Percentiles rank a stretch among this genome's conserved stretches.
Conservation (phyloP, 345 rosid genomes). For the Pugionium cornutum region DNA sequence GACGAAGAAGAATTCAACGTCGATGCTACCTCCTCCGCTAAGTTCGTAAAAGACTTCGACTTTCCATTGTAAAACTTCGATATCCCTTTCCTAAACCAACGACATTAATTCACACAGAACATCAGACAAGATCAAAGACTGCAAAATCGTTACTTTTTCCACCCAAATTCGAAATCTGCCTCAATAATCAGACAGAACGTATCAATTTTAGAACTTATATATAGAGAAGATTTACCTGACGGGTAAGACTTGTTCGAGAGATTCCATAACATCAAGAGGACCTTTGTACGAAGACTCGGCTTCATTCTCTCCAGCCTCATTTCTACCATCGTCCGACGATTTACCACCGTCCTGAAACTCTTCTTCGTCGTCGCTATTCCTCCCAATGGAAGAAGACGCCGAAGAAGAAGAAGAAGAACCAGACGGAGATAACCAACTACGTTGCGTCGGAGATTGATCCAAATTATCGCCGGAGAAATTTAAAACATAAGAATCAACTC, state of each 20-base stretch:
- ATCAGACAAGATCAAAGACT: neutral
- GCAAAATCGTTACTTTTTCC: neutral
- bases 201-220: too few species aligned
- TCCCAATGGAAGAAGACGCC: constrained; percentile 45
- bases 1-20: constrained; percentile 48
- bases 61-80: constrained; percentile 81
- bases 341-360: constrained; percentile 29
- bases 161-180: neutral
- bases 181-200: neutral
- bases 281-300: constrained; percentile 62
- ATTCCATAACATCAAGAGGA: constrained; percentile 55
- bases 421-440: constrained; percentile 13
- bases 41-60: constrained; percentile 73
- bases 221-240: constrained; percentile 44
- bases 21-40: constrained; percentile 52
- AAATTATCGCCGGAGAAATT: constrained; percentile 22
- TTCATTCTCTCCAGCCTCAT: constrained; percentile 44
- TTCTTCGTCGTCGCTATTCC: constrained; percentile 48
- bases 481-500: constrained; percentile 38
- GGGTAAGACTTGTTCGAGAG: constrained; percentile 65
- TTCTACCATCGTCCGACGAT: too few species aligned
- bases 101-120: neutral
- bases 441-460: constrained; percentile 36
- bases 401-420: constrained; percentile 36
- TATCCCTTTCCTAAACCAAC: constrained; percentile 69